These are phyloP conservation scores for Exophiala sideris DNA, from an alignment of 2,329 filamentous ascomycete genomes.

Conservation along the genomic window DNA sequence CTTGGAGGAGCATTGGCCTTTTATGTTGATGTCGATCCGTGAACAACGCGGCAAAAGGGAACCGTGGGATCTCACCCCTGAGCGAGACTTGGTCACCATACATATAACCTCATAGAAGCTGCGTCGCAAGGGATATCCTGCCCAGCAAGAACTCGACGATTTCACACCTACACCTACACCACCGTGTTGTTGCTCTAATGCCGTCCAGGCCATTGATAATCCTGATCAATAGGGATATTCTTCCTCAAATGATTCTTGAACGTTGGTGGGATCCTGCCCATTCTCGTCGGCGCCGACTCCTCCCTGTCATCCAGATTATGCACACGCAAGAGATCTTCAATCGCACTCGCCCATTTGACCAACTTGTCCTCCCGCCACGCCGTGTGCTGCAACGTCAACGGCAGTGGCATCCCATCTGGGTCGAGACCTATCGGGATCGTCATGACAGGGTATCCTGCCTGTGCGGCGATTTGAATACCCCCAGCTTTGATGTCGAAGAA, in stretches of 20 bases:
- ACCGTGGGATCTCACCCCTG: too few relatives aligned
- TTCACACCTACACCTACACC: too few relatives aligned
- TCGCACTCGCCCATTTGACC: conserved; percentile 34
- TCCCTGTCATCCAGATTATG: conserved; percentile 1
- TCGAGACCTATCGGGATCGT: conserved; percentile 33
- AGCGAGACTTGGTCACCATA: too few relatives aligned
- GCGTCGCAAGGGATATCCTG: too few relatives aligned
- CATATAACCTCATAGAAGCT: too few relatives aligned
- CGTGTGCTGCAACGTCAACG: conserved; percentile 30
- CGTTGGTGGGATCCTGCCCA: conserved; percentile 26
- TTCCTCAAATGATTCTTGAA: conserved; percentile 30
- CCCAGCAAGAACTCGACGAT: too few relatives aligned
- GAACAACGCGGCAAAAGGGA: too few relatives aligned
- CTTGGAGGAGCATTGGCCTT: too few relatives aligned
- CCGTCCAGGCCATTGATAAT: conserved; percentile 21
- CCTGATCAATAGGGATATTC: conserved; percentile 29
- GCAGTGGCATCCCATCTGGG: conserved; percentile 27
- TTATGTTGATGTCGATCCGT: too few relatives aligned
- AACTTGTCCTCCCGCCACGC: conserved; percentile 32
- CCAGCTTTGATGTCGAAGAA: conserved; percentile 32
- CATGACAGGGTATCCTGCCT: conserved; percentile 34
- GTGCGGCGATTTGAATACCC: conserved; percentile 34
- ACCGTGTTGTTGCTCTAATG: conserved; percentile 2
- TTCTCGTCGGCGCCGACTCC: conserved; percentile 1
- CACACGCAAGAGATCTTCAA: conserved; percentile 30